Evolutionary conservation across 2,329 filamentous ascomycete genomes (phyloP).

Genomic region (Calonectria hongkongensis): DNA sequence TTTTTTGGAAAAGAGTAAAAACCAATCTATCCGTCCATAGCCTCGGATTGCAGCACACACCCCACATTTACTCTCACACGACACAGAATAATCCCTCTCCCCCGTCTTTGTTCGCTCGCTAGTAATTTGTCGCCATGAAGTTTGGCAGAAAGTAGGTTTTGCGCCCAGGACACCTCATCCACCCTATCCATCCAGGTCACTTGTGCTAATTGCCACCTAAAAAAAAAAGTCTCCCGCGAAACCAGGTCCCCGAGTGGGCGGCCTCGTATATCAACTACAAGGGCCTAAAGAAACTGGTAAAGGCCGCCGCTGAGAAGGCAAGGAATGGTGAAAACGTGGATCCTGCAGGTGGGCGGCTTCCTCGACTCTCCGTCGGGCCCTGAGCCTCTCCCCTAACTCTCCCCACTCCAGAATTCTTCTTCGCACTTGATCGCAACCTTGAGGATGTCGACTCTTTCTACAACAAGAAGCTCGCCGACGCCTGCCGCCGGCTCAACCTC

Average conservation of each 20-base stretch:
- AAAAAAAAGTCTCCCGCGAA: slow-evolving; percentile 79
- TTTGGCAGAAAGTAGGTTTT: slow-evolving; percentile 76
- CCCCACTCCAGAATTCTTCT: slow-evolving; percentile 88
- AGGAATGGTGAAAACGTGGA: slow-evolving; percentile 86
- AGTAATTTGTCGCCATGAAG: slow-evolving; percentile 68
- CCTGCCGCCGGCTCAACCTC: slow-evolving; percentile 87
- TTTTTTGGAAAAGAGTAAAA: background rate
- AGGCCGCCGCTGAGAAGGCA: slow-evolving; percentile 79
- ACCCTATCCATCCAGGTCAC: background rate
- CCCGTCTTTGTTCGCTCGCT: background rate
- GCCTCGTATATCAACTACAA: slow-evolving; percentile 92
- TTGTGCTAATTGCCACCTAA: slow-evolving; percentile 48
- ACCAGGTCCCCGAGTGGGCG: slow-evolving; percentile 92
- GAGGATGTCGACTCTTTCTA: slow-evolving; percentile 98
- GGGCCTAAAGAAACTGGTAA: slow-evolving; percentile 95
- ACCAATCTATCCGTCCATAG: slow-evolving; percentile 17
- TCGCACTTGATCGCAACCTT: slow-evolving; percentile 95
- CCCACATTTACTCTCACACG: slow-evolving; percentile 35
- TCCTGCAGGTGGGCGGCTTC: slow-evolving; percentile 85
- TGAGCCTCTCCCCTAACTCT: slow-evolving; percentile 59
- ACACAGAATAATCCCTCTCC: slow-evolving; percentile 19
- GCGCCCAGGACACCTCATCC: background rate
- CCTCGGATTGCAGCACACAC: slow-evolving; percentile 24
- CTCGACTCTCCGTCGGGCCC: slow-evolving; percentile 54
- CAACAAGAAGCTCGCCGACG: slow-evolving; percentile 94